Evolutionary conservation across 2,329 filamentous ascomycete species (phyloP).

Genomic region (Periconia macrospinosa): DNA sequence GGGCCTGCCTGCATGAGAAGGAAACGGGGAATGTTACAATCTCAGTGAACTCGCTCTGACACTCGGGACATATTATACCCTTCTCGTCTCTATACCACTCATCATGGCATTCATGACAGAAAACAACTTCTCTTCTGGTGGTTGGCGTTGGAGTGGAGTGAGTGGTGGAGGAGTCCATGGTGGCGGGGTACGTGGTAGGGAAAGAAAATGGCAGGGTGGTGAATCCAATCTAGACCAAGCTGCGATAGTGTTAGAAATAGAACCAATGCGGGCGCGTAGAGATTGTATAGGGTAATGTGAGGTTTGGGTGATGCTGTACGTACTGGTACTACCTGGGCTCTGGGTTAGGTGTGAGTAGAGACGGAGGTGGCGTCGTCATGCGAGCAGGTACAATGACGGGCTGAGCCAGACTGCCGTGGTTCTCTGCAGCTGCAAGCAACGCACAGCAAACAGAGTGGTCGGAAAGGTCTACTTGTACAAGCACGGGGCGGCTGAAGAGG

Average conservation of each 20-base stretch:
- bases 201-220: neutral
- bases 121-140: constrained; percentile 69
- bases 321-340: constrained; percentile 9
- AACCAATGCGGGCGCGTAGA: no score
- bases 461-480: neutral
- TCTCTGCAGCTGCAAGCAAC: constrained; percentile 12
- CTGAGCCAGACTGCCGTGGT: constrained; percentile 16
- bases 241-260: neutral
- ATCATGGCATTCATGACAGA: constrained; percentile 77
- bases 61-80: constrained; percentile 74
- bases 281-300: no score
- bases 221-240: neutral
- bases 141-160: constrained; percentile 19
- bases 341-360: constrained; percentile 8
- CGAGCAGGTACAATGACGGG: constrained; percentile 19
- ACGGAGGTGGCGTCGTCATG: constrained; percentile 22
- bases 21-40: constrained; percentile 61
- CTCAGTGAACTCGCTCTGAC: constrained; percentile 77
- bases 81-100: constrained; percentile 79
- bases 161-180: constrained; percentile 27
- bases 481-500: constrained; percentile 3
- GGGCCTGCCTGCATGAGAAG: neutral
- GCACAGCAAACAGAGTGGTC: neutral
- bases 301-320: no score
- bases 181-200: constrained; percentile 7